Conservation (phyloP, 2,329 filamentous ascomycete genomes). For the Cercospora berteroae region DNA sequence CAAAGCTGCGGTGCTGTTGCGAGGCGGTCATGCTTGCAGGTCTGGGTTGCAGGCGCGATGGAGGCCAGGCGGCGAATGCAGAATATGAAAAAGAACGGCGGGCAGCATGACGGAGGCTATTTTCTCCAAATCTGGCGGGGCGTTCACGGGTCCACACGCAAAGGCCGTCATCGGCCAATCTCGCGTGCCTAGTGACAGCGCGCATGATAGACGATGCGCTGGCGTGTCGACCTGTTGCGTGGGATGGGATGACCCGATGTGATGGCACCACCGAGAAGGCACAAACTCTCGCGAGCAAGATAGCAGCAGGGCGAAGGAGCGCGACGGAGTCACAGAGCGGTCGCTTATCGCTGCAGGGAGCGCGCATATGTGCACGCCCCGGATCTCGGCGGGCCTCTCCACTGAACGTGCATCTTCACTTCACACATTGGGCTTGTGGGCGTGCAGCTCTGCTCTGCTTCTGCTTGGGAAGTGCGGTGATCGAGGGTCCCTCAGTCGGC, state of each 20-base stretch:
- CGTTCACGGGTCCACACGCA: not conserved
- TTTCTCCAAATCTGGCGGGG: not conserved
- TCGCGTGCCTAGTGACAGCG: not conserved
- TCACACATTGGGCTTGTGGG: too few species aligned
- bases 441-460: not conserved
- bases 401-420: not conserved
- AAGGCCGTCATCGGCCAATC: not conserved
- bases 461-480: too few species aligned
- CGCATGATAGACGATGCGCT: not conserved
- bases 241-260: not conserved
- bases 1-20: slow-evolving; percentile 28
- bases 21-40: slow-evolving; percentile 24
- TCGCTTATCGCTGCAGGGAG: slow-evolving; percentile 1
- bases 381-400: not conserved
- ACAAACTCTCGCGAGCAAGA: not conserved
- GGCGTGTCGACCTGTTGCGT: not conserved
- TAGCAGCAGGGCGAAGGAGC: not conserved
- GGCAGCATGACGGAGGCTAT: not conserved
- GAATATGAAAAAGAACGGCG: not conserved
- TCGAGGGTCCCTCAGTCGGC: too few species aligned
- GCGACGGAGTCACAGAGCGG: not conserved
- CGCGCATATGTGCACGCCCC: not conserved
- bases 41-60: not conserved
- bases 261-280: too few species aligned
- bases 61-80: not conserved